Conservation (phyloP, 2,329 filamentous ascomycete species). For the Rugonectria rugulosa region DNA sequence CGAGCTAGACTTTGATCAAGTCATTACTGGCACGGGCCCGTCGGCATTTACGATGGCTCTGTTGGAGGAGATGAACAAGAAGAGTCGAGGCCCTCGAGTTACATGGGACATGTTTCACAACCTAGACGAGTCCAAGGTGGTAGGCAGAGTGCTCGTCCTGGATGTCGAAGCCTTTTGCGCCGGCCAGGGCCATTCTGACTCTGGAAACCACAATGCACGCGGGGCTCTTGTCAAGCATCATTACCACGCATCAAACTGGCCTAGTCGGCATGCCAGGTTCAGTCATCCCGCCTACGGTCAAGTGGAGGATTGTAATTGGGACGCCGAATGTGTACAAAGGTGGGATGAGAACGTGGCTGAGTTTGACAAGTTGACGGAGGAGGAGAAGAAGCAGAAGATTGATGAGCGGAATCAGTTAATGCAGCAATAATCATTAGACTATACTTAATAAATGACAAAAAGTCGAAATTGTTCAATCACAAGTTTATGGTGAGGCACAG, state of each 20-base stretch:
- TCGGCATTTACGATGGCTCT: constrained; percentile 74
- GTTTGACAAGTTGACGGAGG: constrained; percentile 64
- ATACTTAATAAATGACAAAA: neutral
- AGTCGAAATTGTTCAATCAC: neutral
- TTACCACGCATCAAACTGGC: constrained; percentile 79
- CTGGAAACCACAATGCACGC: constrained; percentile 72
- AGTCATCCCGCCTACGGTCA: constrained; percentile 74
- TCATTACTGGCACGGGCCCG: constrained; percentile 76
- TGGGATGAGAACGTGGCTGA: constrained; percentile 72
- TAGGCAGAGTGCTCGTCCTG: constrained; percentile 70
- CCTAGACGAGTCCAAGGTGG: constrained; percentile 69
- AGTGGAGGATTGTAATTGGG: constrained; percentile 77
- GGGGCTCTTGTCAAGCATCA: constrained; percentile 76
- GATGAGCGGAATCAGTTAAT: constrained; percentile 40
- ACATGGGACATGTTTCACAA: constrained; percentile 73
- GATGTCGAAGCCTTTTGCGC: constrained; percentile 77
- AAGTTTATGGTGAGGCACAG: too few species aligned
- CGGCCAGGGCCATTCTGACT: constrained; percentile 76
- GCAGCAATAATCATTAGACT: neutral
- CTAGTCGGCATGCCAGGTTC: constrained; percentile 69
- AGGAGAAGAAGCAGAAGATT: constrained; percentile 63
- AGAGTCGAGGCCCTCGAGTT: constrained; percentile 48
- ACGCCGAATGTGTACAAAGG: constrained; percentile 65
- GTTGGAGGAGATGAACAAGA: constrained; percentile 67
- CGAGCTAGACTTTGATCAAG: constrained; percentile 74